Base-by-base conservation (phyloP, 2,329 filamentous ascomycete species). In the Hansfordia pulvinata region DNA sequence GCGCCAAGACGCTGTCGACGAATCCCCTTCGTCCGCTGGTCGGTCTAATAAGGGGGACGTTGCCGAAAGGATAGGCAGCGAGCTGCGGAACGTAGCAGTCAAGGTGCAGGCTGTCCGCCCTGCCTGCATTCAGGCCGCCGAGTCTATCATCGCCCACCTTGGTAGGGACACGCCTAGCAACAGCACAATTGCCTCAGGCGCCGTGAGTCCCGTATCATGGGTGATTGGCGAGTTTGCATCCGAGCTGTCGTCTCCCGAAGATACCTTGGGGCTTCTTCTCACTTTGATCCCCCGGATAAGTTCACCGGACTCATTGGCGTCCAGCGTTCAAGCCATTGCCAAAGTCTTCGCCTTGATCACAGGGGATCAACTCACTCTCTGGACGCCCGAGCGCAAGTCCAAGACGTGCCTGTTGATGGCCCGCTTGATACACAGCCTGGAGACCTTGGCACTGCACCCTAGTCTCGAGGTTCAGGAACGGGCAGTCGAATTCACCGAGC, bases 381-480 rank as follows among this genome's bases (percentile, higher is more conserved):
- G 85, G 83, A 80, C 75, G 8, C 49, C 69, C 0, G 73, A 78
- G 43, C 65, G 78, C 30, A 86, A 83, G 46, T 76, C 78, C 0
- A 74, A 74, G 35, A 72, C 80, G 18, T 73, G 78, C 7, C 64
- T 96, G 4, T 60, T 93, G 14, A 74, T 93, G 53, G 79, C 81
- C 16, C 73, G 85, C 2, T 73, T 94, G 6, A 69, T 93, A 12
- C 72, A 90, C 46, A 78, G 82, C 25, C 58, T 93, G 13, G 86
- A 96, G 41, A 70, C 76, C 1, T 53, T 96, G 10, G 73, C 76
- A 1, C 63, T 76, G 20, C 84, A 96, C 47, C 86, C 88, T 0
- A 83, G 76, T 41, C 63, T 98, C 2, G 90, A 98, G 47, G 85
- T 98, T 4, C 90, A 98, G 53, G 90, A 96, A 50, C 73, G 90